Evolutionary conservation across 495 filamentous ascomycete genomes (phyloP).

Genomic region (Platismatia glauca): DNA sequence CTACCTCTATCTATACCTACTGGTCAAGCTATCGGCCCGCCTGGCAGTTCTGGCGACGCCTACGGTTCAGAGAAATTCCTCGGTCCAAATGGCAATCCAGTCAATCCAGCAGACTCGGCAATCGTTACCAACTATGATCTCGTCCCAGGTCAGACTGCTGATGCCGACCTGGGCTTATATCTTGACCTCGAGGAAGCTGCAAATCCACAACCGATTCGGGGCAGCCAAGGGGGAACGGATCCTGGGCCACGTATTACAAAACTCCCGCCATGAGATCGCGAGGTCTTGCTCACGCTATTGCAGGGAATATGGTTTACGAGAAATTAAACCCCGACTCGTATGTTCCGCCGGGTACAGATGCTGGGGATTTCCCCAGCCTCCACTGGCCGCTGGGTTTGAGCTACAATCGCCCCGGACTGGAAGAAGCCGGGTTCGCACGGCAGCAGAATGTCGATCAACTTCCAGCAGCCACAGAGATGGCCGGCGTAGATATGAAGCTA

Average conservation of each 20-base stretch:
- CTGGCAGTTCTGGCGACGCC: background rate
- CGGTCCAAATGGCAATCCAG: conserved; percentile 14
- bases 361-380: conserved; percentile 53
- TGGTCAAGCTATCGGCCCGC: conserved; percentile 3
- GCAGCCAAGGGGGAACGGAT: conserved; percentile 47
- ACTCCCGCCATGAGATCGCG: background rate
- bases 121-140: conserved; percentile 34
- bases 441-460: conserved; percentile 57
- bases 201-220: conserved; percentile 64
- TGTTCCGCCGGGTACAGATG: conserved; percentile 58
- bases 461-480: conserved; percentile 57
- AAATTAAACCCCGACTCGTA: conserved; percentile 56
- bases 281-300: conserved; percentile 5
- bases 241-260: conserved; percentile 48
- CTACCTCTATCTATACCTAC: conserved; percentile 8
- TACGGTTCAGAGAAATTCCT: conserved; percentile 6
- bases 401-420: conserved; percentile 49
- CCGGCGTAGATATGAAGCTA: conserved; percentile 72
- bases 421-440: conserved; percentile 57
- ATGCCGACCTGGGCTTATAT: conserved; percentile 48
- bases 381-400: conserved; percentile 67
- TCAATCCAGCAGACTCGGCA: conserved; percentile 13
- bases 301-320: conserved; percentile 51
- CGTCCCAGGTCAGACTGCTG: conserved; percentile 47
- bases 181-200: conserved; percentile 54